Evolutionary conservation across 176 grass and related monocot genomes (phyloP), one percentile per base, ranked within the genome.

Genomic region (sorghum (Sorghum bicolor)): DNA sequence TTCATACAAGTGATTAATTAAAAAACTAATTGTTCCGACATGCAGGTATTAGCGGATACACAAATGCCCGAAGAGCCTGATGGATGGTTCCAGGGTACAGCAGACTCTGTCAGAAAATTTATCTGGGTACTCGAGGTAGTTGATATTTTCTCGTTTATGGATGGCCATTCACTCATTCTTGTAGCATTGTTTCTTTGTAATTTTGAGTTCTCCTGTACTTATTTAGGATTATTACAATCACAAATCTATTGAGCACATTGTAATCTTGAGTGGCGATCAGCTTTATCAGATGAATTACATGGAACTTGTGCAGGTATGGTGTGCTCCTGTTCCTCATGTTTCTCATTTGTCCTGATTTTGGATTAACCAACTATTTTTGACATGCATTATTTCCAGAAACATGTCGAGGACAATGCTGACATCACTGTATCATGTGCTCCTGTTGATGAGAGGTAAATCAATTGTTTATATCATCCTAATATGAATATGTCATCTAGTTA

Each of bases 81-180:
- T 68, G 92, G 85, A 30, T 97, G 94, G 94, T 97, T 97, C 47
- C 78, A 82, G 64, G 94, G 94, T 36, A 93, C 94, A 70, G 94
- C 94, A 66, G 94, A 97, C 48, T 85, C 94, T 16, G 73, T 97
- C 41, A 93, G 94, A 80, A 87, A 97, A 83, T 97, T 97, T 71
- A 83, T 77, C 55, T 97, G 91, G 91, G 40, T 97, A 62, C 88
- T 97, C 58, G 94, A 97, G 88, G 94, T 97, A 81, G 84, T 52
- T 70, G 30, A 26, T 71, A 34, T 74, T 57, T 33, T 64, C 4
- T 25, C 1, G 10, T 47, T 43, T 48, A 24, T 71, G 30, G 32
- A 55, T 22, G 41, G 0, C 39, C 55, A 62, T 77, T 26, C 8
- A 8, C 3, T 68, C 55, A 82, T 72, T 33, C n/a, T 24, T 85